Conservation (phyloP, 768 basidiomycete genomes). For the Collybia sordida region DNA sequence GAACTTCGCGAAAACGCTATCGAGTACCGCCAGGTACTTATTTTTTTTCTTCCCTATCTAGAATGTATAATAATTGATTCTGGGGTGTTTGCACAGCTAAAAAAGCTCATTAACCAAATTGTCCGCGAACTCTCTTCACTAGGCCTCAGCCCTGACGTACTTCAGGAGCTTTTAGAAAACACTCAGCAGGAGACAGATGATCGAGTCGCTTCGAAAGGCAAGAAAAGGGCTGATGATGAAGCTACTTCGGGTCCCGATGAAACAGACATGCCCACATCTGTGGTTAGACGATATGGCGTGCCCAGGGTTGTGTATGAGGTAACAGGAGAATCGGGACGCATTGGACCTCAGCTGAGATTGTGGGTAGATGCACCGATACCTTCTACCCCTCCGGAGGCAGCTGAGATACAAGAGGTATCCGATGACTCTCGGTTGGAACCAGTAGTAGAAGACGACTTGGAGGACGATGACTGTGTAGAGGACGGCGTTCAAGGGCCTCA, state of each 20-base stretch:
- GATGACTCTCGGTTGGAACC: constrained; percentile 1
- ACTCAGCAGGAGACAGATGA: constrained; percentile 6
- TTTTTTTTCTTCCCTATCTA: not conserved
- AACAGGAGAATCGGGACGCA: constrained; percentile 39
- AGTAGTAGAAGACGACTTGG: constrained; percentile 3
- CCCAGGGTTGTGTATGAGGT: constrained; percentile 58
- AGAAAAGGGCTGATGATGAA: constrained; percentile 5
- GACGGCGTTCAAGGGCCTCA: constrained; percentile 1
- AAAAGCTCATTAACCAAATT: constrained; percentile 85
- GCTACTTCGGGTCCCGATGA: not conserved
- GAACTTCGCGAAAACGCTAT: constrained; percentile 79
- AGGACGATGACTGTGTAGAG: constrained; percentile 8
- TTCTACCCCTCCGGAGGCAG: constrained; percentile 11
- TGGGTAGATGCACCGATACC: constrained; percentile 32
- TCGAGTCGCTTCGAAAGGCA: constrained; percentile 23
- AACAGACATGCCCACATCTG: not conserved
- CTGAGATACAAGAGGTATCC: constrained; percentile 11
- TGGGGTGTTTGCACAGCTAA: constrained; percentile 53
- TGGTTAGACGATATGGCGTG: not conserved
- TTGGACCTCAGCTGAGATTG: constrained; percentile 60
- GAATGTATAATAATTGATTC: not conserved
- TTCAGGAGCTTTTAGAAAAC: constrained; percentile 41
- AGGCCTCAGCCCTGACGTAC: constrained; percentile 53
- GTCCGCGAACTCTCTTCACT: constrained; percentile 74
- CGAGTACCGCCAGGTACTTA: constrained; percentile 73